Evolutionary conservation across 1,284 basidiomycete species (phyloP).

Genomic region (Cutaneotrichosporon sp.): DNA sequence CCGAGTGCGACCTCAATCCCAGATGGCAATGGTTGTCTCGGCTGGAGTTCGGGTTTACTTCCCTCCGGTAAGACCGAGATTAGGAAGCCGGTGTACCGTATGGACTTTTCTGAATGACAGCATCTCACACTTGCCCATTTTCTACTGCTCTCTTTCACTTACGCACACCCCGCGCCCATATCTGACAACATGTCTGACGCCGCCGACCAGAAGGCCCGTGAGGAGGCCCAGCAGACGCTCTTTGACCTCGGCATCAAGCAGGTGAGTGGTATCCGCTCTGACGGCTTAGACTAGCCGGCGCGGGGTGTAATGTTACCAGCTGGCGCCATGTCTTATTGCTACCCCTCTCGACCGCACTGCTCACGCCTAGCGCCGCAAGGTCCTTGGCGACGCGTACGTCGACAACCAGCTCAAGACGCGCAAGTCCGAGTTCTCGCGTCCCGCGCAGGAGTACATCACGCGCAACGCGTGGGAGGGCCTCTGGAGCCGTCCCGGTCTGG

Average conservation of each 20-base stretch:
- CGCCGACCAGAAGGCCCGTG: slow-evolving; percentile 7
- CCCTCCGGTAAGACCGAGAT: no score
- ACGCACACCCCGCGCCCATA: no score
- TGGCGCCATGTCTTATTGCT: not conserved
- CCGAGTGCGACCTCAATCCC: no score
- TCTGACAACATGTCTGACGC: slow-evolving; percentile 1
- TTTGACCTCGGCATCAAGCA: slow-evolving; percentile 18
- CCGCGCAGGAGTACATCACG: slow-evolving; percentile 22
- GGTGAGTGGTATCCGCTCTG: not conserved
- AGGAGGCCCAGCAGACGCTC: slow-evolving; percentile 12
- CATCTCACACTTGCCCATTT: no score
- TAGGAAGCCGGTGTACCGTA: no score
- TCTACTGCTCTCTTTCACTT: no score
- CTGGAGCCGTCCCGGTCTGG: slow-evolving; percentile 18
- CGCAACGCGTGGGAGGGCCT: slow-evolving; percentile 18
- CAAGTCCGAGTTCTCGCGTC: slow-evolving; percentile 20
- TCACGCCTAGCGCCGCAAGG: slow-evolving; percentile 16
- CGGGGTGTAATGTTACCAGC: not conserved
- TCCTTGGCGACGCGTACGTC: slow-evolving; percentile 21
- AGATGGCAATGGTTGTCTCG: no score
- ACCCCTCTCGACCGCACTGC: not conserved
- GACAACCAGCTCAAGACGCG: slow-evolving; percentile 16
- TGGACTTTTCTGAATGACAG: no score
- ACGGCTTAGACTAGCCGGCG: no score
- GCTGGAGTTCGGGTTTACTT: no score